Conservation (phyloP, 306 rosid genomes). For the Acacia melanoxylon region DNA sequence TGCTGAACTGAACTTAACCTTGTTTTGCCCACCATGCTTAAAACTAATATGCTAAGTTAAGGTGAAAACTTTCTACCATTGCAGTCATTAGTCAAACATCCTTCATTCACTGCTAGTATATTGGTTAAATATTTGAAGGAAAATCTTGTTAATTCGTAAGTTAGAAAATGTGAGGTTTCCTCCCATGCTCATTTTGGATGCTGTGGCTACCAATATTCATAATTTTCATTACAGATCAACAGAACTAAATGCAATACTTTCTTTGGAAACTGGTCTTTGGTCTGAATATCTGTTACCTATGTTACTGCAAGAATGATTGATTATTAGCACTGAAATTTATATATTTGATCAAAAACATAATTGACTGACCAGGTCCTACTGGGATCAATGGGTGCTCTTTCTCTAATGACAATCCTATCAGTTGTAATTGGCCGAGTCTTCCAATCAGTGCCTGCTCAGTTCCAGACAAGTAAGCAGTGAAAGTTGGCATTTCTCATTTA, state of each 20-base stretch:
- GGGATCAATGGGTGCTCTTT: conserved; percentile 91
- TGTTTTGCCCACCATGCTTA: background rate
- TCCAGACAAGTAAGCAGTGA: conserved; percentile 92
- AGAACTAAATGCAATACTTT: conserved; percentile 2
- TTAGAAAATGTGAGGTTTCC: background rate
- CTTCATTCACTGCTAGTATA: background rate
- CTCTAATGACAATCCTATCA: conserved; percentile 84
- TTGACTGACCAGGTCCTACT: conserved; percentile 70
- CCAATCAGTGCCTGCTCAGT: conserved; percentile 95
- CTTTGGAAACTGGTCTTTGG: background rate
- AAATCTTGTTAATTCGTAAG: background rate
- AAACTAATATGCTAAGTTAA: background rate
- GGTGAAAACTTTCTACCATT: background rate
- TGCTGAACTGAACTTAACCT: background rate
- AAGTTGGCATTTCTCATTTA: conserved; percentile 29
- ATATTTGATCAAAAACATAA: conserved; percentile 18
- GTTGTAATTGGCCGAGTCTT: conserved; percentile 86
- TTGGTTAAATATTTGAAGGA: background rate
- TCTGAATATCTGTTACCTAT: background rate
- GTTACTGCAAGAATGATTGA: background rate
- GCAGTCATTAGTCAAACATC: background rate
- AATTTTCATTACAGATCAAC: background rate
- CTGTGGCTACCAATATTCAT: background rate
- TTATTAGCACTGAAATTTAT: background rate
- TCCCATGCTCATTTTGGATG: conserved; percentile 9